Percentiles rank a stretch among this genome's conserved stretches.
Evolutionary conservation across 139 green algal species (phyloP).

Genomic region (Mesotaenium endlicherianum): DNA sequence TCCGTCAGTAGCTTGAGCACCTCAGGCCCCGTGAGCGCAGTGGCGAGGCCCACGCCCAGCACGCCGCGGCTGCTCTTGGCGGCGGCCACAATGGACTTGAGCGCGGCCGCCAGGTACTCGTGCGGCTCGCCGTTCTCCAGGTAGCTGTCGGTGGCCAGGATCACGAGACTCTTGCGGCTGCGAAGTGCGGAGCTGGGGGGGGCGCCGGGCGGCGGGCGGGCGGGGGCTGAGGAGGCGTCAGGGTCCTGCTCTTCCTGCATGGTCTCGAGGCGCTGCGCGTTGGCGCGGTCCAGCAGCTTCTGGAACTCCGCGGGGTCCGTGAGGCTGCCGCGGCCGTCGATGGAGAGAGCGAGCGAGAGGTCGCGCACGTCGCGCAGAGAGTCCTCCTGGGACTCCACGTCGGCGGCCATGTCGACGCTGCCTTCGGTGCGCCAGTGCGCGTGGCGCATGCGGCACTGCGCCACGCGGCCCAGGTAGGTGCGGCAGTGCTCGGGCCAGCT

Average conservation of each 20-base stretch:
- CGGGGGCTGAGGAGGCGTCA: too few relatives aligned
- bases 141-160: slow-evolving; percentile 39
- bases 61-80: background rate
- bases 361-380: slow-evolving; percentile 17
- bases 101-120: background rate
- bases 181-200: background rate
- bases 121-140: slow-evolving; percentile 9
- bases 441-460: slow-evolving; percentile 86
- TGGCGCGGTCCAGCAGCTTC: background rate
- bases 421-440: slow-evolving; percentile 64
- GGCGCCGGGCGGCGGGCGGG: too few relatives aligned
- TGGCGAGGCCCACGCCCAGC: slow-evolving; percentile 16
- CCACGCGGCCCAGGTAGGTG: slow-evolving; percentile 73
- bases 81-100: background rate
- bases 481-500: slow-evolving; percentile 55
- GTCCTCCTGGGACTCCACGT: background rate
- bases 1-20: slow-evolving; percentile 21
- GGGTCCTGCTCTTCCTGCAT: slow-evolving; percentile 12
- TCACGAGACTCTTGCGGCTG: background rate
- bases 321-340: slow-evolving; percentile 25
- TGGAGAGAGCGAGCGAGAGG: slow-evolving; percentile 20
- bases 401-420: background rate
- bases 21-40: slow-evolving; percentile 17
- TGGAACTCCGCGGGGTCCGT: background rate
- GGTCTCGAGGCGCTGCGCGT: background rate